phyloP scores from a whole-genome alignment of 441 rosid species.

The Jatropha multifida region DNA sequence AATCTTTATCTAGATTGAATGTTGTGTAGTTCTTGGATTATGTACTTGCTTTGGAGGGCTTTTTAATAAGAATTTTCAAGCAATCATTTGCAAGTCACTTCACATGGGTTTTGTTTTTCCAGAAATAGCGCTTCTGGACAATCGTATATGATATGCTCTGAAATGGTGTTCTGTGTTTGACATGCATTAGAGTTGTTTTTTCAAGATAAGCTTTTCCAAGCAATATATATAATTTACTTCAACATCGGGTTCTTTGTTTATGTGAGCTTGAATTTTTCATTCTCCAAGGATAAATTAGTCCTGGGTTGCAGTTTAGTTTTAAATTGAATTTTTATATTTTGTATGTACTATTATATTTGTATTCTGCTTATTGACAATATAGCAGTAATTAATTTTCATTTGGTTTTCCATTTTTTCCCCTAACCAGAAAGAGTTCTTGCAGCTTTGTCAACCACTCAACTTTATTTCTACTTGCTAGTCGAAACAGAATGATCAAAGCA shows the following conservation, averaged over 20 bases:
- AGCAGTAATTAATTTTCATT: not conserved
- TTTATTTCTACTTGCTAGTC: not conserved
- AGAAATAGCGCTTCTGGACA: too few relatives aligned
- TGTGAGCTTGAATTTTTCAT: not conserved
- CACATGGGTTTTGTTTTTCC: too few relatives aligned
- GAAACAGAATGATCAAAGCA: not conserved
- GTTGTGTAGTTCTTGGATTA: not conserved
- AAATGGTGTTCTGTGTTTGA: not conserved
- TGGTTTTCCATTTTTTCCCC: too few relatives aligned
- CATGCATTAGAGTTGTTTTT: not conserved
- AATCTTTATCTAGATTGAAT: not conserved
- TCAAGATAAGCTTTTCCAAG: not conserved
- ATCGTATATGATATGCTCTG: too few relatives aligned
- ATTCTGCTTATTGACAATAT: not conserved
- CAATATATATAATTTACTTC: not conserved
- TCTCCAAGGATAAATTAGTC: not conserved
- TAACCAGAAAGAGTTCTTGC: too few relatives aligned
- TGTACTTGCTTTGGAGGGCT: too few relatives aligned
- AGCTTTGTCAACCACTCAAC: not conserved
- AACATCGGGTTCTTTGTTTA: not conserved
- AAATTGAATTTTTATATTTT: not conserved
- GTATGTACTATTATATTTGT: not conserved
- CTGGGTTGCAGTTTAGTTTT: not conserved
- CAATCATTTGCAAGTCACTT: too few relatives aligned
- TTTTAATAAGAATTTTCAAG: too few relatives aligned